Evolutionary conservation across 140 eudicot genomes (phyloP), one percentile per base, ranked within the genome.

Genomic region (Ambrosia hybrid): DNA sequence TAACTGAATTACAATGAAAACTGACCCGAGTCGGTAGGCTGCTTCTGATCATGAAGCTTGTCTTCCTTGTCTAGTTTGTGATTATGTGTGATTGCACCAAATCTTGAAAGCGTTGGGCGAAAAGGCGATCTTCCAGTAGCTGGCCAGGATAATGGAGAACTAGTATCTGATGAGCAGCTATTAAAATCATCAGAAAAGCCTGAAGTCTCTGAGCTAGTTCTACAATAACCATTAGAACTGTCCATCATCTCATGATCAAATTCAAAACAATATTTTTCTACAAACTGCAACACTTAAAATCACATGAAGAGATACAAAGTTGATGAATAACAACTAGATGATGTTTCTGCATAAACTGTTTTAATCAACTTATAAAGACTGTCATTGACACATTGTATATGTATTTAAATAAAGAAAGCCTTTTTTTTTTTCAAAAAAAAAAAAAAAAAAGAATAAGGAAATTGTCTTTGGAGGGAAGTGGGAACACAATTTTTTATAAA

Each of bases 201-300:
- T 11, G 97, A 93, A 57, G 80, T 81, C 67, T 85, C 96, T 4
- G 98, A 93, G 65, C 73, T 83, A 16, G 95, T 85, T 74, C 97
- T 79, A 58, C 86, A 84, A 60, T 89, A 83, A 17, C 76, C 79
- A 41, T 76, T 80, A 37, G n/a, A n/a, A n/a, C n/a, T n/a, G n/a
- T n/a, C n/a, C n/a, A n/a, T n/a, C n/a, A n/a, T n/a, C n/a, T n/a
- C n/a, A n/a, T n/a, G n/a, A n/a, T n/a, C n/a, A n/a, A n/a, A n/a
- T n/a, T n/a, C n/a, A n/a, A n/a, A n/a, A n/a, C n/a, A n/a, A n/a
- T n/a, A n/a, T n/a, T n/a, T n/a, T n/a, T n/a, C n/a, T n/a, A n/a
- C n/a, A n/a, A 43, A 43, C 33, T 53, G 3, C 36, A 64, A 41
- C 37, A 64, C 45, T 21, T 65, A 51, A 48, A 71, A 71, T 41